These are phyloP conservation scores for Aspergillus biplanus DNA, from an alignment of 495 filamentous ascomycete species.

Conservation along the genomic window DNA sequence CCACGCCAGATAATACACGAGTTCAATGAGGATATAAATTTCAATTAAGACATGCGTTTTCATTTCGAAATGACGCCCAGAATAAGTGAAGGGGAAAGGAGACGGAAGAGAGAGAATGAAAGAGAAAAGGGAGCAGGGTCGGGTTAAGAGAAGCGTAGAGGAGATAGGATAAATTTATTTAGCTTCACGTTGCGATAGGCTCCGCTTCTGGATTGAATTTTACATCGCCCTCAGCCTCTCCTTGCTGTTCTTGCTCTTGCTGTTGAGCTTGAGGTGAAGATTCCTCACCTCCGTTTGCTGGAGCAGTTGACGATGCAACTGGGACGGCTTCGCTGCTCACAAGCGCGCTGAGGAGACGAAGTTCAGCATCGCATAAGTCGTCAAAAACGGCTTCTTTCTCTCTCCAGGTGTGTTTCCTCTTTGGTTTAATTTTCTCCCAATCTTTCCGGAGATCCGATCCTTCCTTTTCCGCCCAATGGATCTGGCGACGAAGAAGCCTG, in stretches of 20 bases:
- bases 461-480: constrained; percentile 81
- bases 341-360: constrained; percentile 46
- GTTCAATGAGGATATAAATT: not conserved
- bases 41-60: not conserved
- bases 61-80: not conserved
- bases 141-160: not conserved
- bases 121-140: not conserved
- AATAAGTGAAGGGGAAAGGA: not conserved
- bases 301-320: constrained; percentile 17
- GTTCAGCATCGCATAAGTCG: constrained; percentile 61
- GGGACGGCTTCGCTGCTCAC: constrained; percentile 28
- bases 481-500: constrained; percentile 72
- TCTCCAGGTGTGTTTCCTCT: constrained; percentile 76
- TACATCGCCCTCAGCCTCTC: constrained; percentile 3
- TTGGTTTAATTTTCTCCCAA: constrained; percentile 65
- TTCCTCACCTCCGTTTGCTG: constrained; percentile 19
- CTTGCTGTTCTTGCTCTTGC: constrained; percentile 10
- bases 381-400: constrained; percentile 76
- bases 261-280: constrained; percentile 5
- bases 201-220: constrained; percentile 4
- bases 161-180: not conserved
- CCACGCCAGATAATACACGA: not conserved
- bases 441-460: constrained; percentile 62
- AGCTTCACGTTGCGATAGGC: constrained; percentile 4
- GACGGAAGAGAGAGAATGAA: not conserved